A percentile compares a stretch with the other conserved stretches of the same genome.
Evolutionary conservation across 495 filamentous ascomycete genomes (phyloP).

Genomic region (Xylaria sp.): DNA sequence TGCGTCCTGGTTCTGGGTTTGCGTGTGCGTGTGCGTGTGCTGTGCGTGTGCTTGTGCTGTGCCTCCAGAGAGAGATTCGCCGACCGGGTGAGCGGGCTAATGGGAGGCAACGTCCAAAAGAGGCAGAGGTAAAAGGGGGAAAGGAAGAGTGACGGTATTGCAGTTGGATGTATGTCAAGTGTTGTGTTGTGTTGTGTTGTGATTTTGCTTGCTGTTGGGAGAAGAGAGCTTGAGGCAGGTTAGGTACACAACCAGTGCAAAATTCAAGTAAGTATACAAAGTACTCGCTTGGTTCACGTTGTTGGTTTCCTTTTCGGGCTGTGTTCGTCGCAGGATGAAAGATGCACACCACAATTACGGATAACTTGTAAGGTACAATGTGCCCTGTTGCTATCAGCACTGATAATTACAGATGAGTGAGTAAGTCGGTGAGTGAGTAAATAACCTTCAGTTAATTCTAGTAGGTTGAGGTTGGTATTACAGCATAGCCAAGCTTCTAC

Average conservation of each 20-base stretch:
- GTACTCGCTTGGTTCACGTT: neutral
- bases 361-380: neutral
- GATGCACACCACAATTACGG: neutral
- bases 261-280: neutral
- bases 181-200: neutral
- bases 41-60: no score
- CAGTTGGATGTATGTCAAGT: neutral
- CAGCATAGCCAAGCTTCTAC: neutral
- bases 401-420: neutral
- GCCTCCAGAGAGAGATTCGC: slow-evolving; percentile 4
- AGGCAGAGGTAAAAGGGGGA: neutral
- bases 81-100: slow-evolving; percentile 10
- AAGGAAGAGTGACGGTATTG: neutral
- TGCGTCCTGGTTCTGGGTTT: no score
- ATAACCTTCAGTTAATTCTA: neutral
- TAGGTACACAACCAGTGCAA: neutral
- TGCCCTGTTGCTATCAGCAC: neutral
- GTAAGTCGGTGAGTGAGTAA: no score
- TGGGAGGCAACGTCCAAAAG: neutral
- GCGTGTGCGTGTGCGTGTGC: no score
- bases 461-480: neutral
- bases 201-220: neutral
- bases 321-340: neutral
- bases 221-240: slow-evolving; percentile 4
- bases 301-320: neutral